Conservation (phyloP, 1,139 yeast genomes). For the Scheffersomyces titani region DNA sequence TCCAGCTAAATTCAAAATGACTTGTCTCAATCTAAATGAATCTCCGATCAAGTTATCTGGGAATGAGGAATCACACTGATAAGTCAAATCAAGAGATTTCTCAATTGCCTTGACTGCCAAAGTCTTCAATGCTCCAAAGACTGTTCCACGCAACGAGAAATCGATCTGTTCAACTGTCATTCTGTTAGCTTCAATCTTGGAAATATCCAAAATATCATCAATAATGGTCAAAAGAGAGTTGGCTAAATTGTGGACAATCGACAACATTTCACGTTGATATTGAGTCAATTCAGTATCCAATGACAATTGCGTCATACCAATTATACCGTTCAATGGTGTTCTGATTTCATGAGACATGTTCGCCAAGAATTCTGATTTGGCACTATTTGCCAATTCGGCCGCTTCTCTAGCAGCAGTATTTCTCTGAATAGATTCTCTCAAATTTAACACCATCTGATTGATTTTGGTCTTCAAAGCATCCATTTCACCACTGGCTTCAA, state of each 20-base stretch:
- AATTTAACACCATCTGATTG: conserved; percentile 86
- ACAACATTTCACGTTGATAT: conserved; percentile 86
- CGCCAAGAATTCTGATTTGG: conserved; percentile 89
- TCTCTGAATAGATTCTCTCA: conserved; percentile 86
- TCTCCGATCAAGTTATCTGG: conserved; percentile 87
- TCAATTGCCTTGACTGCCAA: conserved; percentile 87
- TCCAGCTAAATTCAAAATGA: conserved; percentile 79
- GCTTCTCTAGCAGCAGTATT: conserved; percentile 94
- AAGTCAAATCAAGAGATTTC: conserved; percentile 74
- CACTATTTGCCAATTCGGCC: conserved; percentile 85
- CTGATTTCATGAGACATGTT: conserved; percentile 91
- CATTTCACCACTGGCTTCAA: conserved; percentile 92
- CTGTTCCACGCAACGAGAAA: conserved; percentile 80
- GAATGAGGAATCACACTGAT: conserved; percentile 82
- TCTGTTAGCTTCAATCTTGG: conserved; percentile 88
- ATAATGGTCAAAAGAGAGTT: conserved; percentile 81
- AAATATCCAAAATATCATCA: conserved; percentile 86
- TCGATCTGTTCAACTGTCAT: conserved; percentile 91
- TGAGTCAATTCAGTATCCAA: conserved; percentile 85
- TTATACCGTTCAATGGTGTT: conserved; percentile 90
- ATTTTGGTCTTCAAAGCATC: conserved; percentile 88
- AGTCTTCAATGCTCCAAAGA: conserved; percentile 85
- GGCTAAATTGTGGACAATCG: conserved; percentile 84
- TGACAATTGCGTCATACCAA: conserved; percentile 89
- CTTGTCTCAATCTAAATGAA: conserved; percentile 82